Base-by-base conservation (phyloP, 2,329 filamentous ascomycete species). In the Alternaria atra region DNA sequence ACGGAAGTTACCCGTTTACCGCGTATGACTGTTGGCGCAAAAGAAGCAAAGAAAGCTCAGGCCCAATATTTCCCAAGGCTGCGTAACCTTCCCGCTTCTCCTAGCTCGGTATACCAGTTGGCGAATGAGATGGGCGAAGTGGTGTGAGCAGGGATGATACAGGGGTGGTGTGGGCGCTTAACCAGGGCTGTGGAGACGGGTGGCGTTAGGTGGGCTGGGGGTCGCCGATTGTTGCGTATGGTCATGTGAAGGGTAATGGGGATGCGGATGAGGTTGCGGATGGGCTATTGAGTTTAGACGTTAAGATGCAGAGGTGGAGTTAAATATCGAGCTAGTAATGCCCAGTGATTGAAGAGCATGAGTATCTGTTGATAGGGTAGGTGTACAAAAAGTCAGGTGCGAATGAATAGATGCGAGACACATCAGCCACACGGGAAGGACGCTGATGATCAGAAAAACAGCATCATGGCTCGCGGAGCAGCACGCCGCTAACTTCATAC, bases 41-140 rank as follows among this genome's bases (percentile, higher is more conserved):
- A 50, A 12, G 9, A 50, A 25, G 20, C 40, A 50, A 50, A 27
- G 20, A 50, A 50, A 50, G 46, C 46, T 35, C 17, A 50, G 46
- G 46, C 46, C 46, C 46, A 50, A 50, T 29, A 25, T 20, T 54
- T 55, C 63, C 65, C 67, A 68, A 68, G 58, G 54, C 53, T 64
- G 58, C 56, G 68, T 69, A 68, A 67, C 67, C 69, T 68, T 69
- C 67, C 71, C 71, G 66, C 66, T 53, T 32, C 48, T 48, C 37
- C 47, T 56, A 50, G 46, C 42, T 40, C 13, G 23, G 30, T 29
- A 20, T 47, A 35, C 17, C 46, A 50, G 32, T 6, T 43, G 56
- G 48, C 72, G 63, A 73, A 73, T 74, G 56, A 70, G n/a, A 34
- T 5, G 20, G 10, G 39, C 5, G 43, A 54, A 46, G 13, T 30